phyloP scores from a whole-genome alignment of 2,329 filamentous ascomycete genomes.

The Talaromyces funiculosus region DNA sequence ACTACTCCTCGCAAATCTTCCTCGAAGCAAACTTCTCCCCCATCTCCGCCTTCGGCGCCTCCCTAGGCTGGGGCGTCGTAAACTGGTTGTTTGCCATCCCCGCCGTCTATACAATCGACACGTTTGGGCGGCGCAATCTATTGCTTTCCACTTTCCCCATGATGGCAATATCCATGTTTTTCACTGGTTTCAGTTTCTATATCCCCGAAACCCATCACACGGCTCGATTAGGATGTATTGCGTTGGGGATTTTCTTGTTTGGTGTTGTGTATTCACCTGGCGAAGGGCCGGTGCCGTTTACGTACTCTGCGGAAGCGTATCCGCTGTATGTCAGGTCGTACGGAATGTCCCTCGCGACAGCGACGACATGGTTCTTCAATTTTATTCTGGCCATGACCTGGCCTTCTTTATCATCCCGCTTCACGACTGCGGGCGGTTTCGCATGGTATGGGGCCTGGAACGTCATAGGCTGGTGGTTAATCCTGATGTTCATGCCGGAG shows the following conservation, averaged over 20 bases:
- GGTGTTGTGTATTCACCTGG: constrained; percentile 49
- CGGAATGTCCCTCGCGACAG: constrained; percentile 60
- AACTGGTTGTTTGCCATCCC: constrained; percentile 62
- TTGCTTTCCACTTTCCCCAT: constrained; percentile 60
- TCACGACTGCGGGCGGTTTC: constrained; percentile 49
- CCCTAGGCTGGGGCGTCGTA: constrained; percentile 56
- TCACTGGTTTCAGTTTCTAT: constrained; percentile 50
- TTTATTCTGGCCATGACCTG: constrained; percentile 50
- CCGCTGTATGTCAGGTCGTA: constrained; percentile 58
- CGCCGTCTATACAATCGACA: constrained; percentile 62
- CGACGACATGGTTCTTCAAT: constrained; percentile 57
- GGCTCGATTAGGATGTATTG: constrained; percentile 38
- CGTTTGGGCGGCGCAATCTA: constrained; percentile 59
- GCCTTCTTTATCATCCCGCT: constrained; percentile 46
- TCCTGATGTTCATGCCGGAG: constrained; percentile 38
- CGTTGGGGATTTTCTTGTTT: constrained; percentile 41
- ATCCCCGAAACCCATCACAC: constrained; percentile 38
- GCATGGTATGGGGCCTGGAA: constrained; percentile 45
- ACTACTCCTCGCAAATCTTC: constrained; percentile 59
- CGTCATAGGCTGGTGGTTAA: constrained; percentile 43
- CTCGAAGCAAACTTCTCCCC: constrained; percentile 47
- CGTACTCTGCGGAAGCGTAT: constrained; percentile 62
- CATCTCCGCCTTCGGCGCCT: constrained; percentile 50
- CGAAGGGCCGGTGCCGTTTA: constrained; percentile 61
- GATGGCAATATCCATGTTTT: constrained; percentile 52